phyloP scores from a whole-genome alignment of 768 basidiomycete genomes.

The Leucocoprinus sp. region DNA sequence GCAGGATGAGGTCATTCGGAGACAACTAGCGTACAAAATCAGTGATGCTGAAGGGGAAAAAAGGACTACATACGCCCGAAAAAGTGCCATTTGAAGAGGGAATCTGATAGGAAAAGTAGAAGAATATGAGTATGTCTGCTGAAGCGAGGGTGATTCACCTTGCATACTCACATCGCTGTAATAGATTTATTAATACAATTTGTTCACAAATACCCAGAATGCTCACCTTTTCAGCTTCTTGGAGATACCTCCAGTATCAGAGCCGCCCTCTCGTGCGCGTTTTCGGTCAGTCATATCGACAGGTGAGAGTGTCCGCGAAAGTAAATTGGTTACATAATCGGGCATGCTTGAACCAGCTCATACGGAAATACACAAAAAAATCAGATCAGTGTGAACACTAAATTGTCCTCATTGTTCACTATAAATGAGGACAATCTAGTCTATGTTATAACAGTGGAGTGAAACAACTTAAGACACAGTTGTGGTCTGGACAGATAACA shows the following conservation, averaged over 20 bases:
- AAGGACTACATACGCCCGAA: constrained; percentile 34
- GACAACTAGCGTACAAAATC: constrained; percentile 28
- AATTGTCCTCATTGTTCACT: too few species aligned
- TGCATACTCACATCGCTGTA: constrained; percentile 68
- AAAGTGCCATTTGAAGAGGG: constrained; percentile 36
- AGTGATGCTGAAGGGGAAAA: constrained; percentile 2
- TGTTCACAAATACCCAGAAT: constrained; percentile 6
- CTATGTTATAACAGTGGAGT: too few species aligned
- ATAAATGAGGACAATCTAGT: too few species aligned
- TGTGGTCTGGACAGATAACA: too few species aligned
- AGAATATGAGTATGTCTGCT: constrained; percentile 43
- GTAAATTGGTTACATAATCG: neutral
- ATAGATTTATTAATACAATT: constrained; percentile 16
- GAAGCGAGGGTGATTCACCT: constrained; percentile 64
- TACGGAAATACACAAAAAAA: too few species aligned
- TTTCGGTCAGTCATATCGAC: constrained; percentile 60
- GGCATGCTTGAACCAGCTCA: too few species aligned
- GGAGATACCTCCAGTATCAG: constrained; percentile 34
- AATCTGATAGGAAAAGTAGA: constrained; percentile 62
- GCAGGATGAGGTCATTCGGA: constrained; percentile 64
- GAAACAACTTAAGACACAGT: too few species aligned
- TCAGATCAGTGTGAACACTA: too few species aligned
- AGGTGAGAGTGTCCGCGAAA: neutral
- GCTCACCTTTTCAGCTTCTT: constrained; percentile 65
- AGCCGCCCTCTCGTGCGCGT: constrained; percentile 45